Base-by-base conservation (phyloP, 129 eudicot species). In the Smallanthus sonchifolius region DNA sequence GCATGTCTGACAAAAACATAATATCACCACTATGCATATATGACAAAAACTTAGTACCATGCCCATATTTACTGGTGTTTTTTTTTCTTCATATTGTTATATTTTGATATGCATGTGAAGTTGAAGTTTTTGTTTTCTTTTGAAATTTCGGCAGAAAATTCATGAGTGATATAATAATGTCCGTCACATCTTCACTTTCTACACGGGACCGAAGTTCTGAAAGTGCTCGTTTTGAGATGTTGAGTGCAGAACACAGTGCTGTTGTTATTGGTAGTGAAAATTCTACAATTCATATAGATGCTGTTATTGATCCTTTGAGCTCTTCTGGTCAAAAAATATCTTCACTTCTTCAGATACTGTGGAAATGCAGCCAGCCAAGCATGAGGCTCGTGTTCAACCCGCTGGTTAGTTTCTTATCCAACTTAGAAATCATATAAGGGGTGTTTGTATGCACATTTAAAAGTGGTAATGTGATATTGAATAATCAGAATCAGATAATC, bases 271-370 rank as follows among this genome's bases (percentile, higher is more conserved):
- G 87, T 34, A 76, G 82, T 57, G 86, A 90, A 75, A 73, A 86
- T 55, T 81, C 95, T 5, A 84, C 88, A 82, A 85, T 93, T 75
- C 96, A 93, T 77, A 87, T 93, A 61, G 98, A 93, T 73, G 98
- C 97, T 64, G 98, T 93, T 54, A 79, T 93, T 80, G 98, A 93
- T 72, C 98, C 98, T 43, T 81, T 93, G 87, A 93, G 98, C 80
- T 70, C 97, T 69, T 87, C 98, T 62, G 98, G 96, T 66, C 98
- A 93, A 76, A 93, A 88, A 86, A 75, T 90, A 68, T 63, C 98
- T 67, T 85, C 98, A 72, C 91, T 93, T 79, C 91, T 93, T 38
- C 83, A 87, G 28, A 52, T 93, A 36, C 71, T 93, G 34, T 83
- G 80, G 76, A 93, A 90, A 75, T 86, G 74, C 77, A 56, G 83